Conservation (phyloP, 2,329 filamentous ascomycete genomes). For the Colletotrichum falcatum region DNA sequence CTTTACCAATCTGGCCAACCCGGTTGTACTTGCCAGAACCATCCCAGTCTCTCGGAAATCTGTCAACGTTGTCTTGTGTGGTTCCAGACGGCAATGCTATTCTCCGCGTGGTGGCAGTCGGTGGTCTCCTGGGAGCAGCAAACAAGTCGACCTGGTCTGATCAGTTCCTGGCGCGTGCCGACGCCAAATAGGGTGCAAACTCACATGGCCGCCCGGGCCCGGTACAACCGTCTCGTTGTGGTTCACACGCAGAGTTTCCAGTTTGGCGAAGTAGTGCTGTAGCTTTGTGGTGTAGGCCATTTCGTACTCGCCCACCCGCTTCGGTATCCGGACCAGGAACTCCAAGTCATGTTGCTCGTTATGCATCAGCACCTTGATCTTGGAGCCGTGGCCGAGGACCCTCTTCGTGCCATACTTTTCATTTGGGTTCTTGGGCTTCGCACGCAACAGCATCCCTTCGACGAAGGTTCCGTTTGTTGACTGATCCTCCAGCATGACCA, state of each 20-base stretch:
- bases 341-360: slow-evolving; percentile 70
- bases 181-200: slow-evolving; percentile 37
- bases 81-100: slow-evolving; percentile 41
- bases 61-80: slow-evolving; percentile 50
- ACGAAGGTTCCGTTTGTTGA: slow-evolving; percentile 97
- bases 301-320: slow-evolving; percentile 74
- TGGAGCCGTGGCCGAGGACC: slow-evolving; percentile 78
- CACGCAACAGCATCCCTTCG: slow-evolving; percentile 74
- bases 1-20: slow-evolving; percentile 85
- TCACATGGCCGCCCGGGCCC: slow-evolving; percentile 61
- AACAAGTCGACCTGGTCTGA: slow-evolving; percentile 47
- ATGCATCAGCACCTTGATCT: slow-evolving; percentile 76
- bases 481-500: slow-evolving; percentile 91
- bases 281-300: slow-evolving; percentile 77
- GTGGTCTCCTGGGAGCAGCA: slow-evolving; percentile 36
- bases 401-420: slow-evolving; percentile 58
- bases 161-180: slow-evolving; percentile 11
- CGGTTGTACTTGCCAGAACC: slow-evolving; percentile 89
- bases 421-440: slow-evolving; percentile 51
- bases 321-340: slow-evolving; percentile 89
- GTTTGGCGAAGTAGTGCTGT: slow-evolving; percentile 68
- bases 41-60: slow-evolving; percentile 76
- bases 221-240: slow-evolving; percentile 60
- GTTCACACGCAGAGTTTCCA: slow-evolving; percentile 48
- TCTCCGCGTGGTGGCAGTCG: slow-evolving; percentile 35